Evolutionary conservation across 1,284 basidiomycete species (phyloP), one percentile per base, ranked within the genome.

Genomic region (Lignosus rhinocerotis): DNA sequence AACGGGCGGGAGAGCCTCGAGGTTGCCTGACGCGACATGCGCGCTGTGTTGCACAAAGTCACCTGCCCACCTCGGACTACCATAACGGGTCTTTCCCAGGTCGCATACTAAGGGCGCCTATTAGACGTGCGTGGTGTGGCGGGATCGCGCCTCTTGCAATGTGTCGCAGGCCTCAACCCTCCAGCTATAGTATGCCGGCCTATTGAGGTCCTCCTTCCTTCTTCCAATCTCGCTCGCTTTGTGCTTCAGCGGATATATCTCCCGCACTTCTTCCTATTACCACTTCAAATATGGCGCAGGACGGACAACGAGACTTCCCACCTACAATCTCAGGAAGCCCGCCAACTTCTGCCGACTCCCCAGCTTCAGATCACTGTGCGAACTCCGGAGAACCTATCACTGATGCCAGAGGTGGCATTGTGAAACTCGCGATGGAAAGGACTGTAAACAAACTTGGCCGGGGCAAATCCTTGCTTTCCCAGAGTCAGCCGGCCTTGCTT

Each of bases 381-480:
- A 43, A 54, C 8, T 55, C 56, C 31, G 51, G 48, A 19, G 48
- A 59, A 34, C 46, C 54, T 17, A 48, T 39, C 7, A 39, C 59
- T 2, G 58, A 60, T 10, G 43, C 56, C 21, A 67, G 56, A 44
- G 58, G 61, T 38, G 45, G 59, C 16, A 48, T 67, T 16, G 61
- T 67, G 6, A 67, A 66, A 34, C 82, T 79, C 55, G 73, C 80
- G 51, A 81, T 85, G 51, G 82, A 81, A 63, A 83, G 75, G 70
- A 81, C 82, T 2, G 80, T 81, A 47, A 80, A 82, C 58, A 84
- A 75, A 60, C 76, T 91, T 39, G 82, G 83, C 59, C 79, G 79
- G 68, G 86, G 81, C 68, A 69, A 66, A 49, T 66, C 72, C 6
- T 25, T 65, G 3, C 59, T 69, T 31, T 67, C 70, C 19, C 66